Conservation (phyloP, 345 rosid genomes). For the Melaleuca quinquenervia region DNA sequence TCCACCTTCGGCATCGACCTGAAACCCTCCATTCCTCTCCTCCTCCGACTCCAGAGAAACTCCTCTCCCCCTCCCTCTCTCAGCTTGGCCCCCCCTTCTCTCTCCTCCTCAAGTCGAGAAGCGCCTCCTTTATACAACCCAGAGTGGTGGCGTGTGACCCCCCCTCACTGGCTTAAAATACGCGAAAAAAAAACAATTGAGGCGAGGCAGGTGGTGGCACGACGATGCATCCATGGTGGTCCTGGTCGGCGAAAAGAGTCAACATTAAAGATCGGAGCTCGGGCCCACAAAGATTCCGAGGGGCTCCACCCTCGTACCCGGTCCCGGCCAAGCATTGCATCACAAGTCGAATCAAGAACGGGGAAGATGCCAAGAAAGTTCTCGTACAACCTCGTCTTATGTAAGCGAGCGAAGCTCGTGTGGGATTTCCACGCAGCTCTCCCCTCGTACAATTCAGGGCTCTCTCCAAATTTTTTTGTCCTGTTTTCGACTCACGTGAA, state of each 20-base stretch:
- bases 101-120: no score
- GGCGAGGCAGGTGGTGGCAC: neutral
- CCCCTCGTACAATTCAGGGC: neutral
- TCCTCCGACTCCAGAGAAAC: neutral
- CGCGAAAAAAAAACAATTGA: neutral
- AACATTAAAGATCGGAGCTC: neutral
- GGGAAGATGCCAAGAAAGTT: neutral
- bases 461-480: no score
- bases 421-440: neutral
- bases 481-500: neutral
- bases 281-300: neutral
- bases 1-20: slow-evolving; percentile 74
- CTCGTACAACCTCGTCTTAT: neutral
- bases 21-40: slow-evolving; percentile 46
- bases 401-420: neutral
- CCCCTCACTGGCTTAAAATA: neutral
- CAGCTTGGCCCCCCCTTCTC: no score
- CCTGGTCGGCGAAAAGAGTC: neutral
- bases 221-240: neutral
- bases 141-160: neutral
- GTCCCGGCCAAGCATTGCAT: neutral
- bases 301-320: neutral
- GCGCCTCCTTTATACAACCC: neutral
- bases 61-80: neutral
- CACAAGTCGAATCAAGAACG: neutral